A percentile compares a stretch with the other conserved stretches of the same genome.
Evolutionary conservation across 352 stramenopile genomes (phyloP).

Genomic region (Thalassiosira sp.): DNA sequence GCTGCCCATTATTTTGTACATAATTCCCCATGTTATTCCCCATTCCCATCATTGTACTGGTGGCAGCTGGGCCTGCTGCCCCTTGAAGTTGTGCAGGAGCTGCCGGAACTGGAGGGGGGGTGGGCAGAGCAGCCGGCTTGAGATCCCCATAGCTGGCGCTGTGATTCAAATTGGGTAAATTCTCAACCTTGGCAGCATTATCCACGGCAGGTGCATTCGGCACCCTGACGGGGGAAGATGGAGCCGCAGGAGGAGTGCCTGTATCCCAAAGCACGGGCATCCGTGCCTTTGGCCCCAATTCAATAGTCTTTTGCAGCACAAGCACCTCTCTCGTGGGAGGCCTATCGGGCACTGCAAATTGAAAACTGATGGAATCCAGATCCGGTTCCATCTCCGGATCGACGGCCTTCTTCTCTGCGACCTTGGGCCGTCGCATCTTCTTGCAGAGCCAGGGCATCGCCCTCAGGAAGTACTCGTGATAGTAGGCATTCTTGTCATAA

Average conservation of each 20-base stretch:
- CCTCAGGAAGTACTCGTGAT: slow-evolving; percentile 72
- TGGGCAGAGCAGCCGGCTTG: slow-evolving; percentile 14
- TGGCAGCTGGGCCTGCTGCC: neutral
- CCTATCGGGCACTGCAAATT: slow-evolving; percentile 58
- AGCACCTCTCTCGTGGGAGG: slow-evolving; percentile 57
- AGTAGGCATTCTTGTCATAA: slow-evolving; percentile 77
- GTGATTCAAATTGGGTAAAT: neutral
- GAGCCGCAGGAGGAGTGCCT: neutral
- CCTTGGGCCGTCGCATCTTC: slow-evolving; percentile 62
- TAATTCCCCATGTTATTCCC: neutral
- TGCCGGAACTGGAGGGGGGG: neutral
- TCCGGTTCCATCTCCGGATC: slow-evolving; percentile 68
- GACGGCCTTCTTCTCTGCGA: slow-evolving; percentile 62
- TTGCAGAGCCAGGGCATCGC: slow-evolving; percentile 65
- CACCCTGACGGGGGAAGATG: neutral
- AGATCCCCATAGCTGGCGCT: slow-evolving; percentile 19
- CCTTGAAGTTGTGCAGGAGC: too few species aligned
- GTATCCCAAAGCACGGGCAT: slow-evolving; percentile 61
- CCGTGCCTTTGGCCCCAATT: slow-evolving; percentile 63
- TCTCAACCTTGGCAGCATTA: neutral
- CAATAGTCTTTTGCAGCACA: slow-evolving; percentile 60
- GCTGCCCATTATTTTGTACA: neutral
- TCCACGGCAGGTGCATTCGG: neutral
- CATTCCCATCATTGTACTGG: neutral
- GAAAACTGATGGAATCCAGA: slow-evolving; percentile 63